A percentile compares a stretch with the other conserved stretches of the same genome.
These are phyloP conservation scores for Mariannaea sp. DNA, from an alignment of 2,329 filamentous ascomycete species.

Conservation along the genomic window DNA sequence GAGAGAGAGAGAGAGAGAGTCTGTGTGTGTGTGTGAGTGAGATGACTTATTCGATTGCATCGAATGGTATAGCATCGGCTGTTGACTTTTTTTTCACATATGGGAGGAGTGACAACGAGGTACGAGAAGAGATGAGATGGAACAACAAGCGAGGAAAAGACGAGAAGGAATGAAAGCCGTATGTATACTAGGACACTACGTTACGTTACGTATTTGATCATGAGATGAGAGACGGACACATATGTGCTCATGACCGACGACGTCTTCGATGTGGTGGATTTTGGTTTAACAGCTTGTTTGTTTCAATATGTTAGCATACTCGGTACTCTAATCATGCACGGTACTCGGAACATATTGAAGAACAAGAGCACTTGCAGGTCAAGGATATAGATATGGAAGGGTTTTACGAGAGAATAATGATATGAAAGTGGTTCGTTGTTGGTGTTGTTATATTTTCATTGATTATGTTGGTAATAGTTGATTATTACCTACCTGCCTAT, in stretches of 20 bases:
- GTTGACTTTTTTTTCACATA: not conserved
- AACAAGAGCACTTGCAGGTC: no score
- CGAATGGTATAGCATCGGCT: not conserved
- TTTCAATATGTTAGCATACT: not conserved
- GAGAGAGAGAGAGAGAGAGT: no score
- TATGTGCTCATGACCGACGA: not conserved
- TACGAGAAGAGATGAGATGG: not conserved
- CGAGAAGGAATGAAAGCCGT: not conserved
- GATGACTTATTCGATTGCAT: not conserved
- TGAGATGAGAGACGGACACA: slow-evolving; percentile 3
- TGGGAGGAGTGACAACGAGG: not conserved
- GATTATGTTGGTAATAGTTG: no score
- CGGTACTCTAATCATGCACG: not conserved
- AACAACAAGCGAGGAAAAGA: not conserved
- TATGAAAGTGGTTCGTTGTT: no score
- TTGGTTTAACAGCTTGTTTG: not conserved
- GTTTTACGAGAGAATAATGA: no score
- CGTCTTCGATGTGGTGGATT: slow-evolving; percentile 7
- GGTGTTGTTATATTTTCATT: no score
- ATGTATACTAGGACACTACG: slow-evolving; percentile 11
- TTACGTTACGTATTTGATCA: slow-evolving; percentile 1
- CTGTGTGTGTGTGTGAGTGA: no score
- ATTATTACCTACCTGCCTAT: no score
- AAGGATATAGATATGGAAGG: no score
- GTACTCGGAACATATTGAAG: no score